Evolutionary conservation across 2,329 filamentous ascomycete species (phyloP), one percentile per base, ranked within the genome.

Genomic region (Calonectria montana): DNA sequence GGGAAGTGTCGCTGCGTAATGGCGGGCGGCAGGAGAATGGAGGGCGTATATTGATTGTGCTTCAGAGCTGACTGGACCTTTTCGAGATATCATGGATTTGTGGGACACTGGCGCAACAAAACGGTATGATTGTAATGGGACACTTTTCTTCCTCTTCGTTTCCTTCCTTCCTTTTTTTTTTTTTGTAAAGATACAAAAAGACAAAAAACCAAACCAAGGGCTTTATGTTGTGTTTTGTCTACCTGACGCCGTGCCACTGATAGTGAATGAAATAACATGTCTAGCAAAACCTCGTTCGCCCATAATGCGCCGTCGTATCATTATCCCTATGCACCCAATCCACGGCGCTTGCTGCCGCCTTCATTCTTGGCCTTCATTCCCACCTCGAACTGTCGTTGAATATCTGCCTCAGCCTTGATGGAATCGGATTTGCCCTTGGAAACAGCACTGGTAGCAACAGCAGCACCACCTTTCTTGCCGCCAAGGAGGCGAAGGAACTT

Each of bases 401-500:
- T 85, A 53, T 90, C 88, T 31, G 84, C 83, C 73, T 89, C 86
- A 35, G 87, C 85, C 74, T 84, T 83, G 69, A 77, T 82, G 43
- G 80, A 84, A 73, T 81, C 78, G 9, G 80, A 76, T 77, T 82
- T 77, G 76, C 73, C 74, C 75, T 81, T 77, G 63, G 70, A 66
- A 25, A 73, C 48, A 13, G 74, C 71, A 2, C 75, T 66, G 0
- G 77, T 69, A 31, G 78, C 80, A 18, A 74, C 78, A 37, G n/a
- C 12, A 35, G 79, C 80, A 23, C 83, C 82, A 27, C 82, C 82
- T 79, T 88, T 89, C 72, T 86, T 88, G 2, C 83, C 87, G 23
- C 89, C 89, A 4, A 91, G 83, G 1, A 91, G 86, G 37, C 88
- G 84, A 76, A 91, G 80, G 72, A 91, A 91, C 81, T 91, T 91